These are phyloP conservation scores for Cryptococcus sp. DNA, from an alignment of 1,284 basidiomycete species.

Conservation along the genomic window DNA sequence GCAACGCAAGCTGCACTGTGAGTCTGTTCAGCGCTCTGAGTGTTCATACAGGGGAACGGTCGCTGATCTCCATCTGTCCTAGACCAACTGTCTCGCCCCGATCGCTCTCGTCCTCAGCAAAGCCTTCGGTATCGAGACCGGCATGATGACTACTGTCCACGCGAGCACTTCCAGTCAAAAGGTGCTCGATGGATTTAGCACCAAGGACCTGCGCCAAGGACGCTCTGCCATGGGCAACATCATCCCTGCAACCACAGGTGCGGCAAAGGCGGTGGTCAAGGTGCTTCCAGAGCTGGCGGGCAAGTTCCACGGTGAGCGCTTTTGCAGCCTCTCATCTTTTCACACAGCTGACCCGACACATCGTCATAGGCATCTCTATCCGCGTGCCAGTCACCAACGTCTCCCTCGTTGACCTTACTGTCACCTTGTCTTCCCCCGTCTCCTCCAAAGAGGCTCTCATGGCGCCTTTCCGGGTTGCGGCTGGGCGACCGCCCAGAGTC, in stretches of 20 bases:
- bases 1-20: slow-evolving; percentile 51
- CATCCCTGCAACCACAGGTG: slow-evolving; percentile 50
- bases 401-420: slow-evolving; percentile 51
- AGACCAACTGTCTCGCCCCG: slow-evolving; percentile 52
- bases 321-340: too few relatives aligned
- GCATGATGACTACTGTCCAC: slow-evolving; percentile 53
- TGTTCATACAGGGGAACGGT: neutral
- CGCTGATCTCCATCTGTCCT: neutral
- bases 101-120: slow-evolving; percentile 47
- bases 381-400: slow-evolving; percentile 52
- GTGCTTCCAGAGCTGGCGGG: slow-evolving; percentile 51
- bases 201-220: slow-evolving; percentile 48
- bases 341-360: neutral
- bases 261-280: slow-evolving; percentile 48
- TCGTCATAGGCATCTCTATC: slow-evolving; percentile 44
- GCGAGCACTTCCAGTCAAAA: slow-evolving; percentile 50
- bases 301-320: slow-evolving; percentile 47
- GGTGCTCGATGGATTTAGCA: slow-evolving; percentile 50
- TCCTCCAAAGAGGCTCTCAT: slow-evolving; percentile 46
- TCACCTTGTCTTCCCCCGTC: slow-evolving; percentile 42
- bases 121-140: slow-evolving; percentile 48
- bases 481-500: slow-evolving; percentile 15
- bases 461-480: slow-evolving; percentile 41
- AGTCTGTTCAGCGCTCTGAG: slow-evolving; percentile 10
- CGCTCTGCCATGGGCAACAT: slow-evolving; percentile 34